Conservation (phyloP, 1,139 yeast species). For the Hyphopichia burtonii region DNA sequence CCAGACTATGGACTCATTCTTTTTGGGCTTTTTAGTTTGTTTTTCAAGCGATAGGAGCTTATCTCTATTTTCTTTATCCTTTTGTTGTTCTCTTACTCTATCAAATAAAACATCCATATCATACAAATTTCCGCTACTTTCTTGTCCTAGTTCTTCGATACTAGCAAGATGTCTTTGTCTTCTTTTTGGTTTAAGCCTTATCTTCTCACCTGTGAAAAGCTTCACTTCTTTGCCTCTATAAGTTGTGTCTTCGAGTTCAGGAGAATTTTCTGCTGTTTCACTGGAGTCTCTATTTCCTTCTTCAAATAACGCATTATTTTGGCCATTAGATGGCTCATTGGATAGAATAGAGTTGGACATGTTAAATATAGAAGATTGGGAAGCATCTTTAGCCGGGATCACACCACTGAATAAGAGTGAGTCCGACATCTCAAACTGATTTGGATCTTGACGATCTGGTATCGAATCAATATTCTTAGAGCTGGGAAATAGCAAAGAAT, state of each 20-base stretch:
- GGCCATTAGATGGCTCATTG: too few species aligned
- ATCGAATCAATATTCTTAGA: not conserved
- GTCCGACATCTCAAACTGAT: not conserved
- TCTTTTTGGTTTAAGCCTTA: constrained; percentile 18
- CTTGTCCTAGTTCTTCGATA: constrained; percentile 3
- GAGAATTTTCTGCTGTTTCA: not conserved
- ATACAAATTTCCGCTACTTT: constrained; percentile 13
- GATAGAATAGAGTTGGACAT: not conserved
- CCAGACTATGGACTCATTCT: constrained; percentile 42
- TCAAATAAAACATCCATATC: constrained; percentile 33
- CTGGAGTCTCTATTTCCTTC: too few species aligned
- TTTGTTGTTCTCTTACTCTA: constrained; percentile 17
- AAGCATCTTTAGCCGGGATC: not conserved
- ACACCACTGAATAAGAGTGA: not conserved
- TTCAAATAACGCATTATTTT: too few species aligned
- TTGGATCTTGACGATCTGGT: not conserved
- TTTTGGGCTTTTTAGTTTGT: not conserved
- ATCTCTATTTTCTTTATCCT: not conserved
- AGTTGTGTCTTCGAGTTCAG: not conserved
- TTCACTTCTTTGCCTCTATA: constrained; percentile 17
- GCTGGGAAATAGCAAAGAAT: not conserved
- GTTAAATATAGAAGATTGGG: not conserved
- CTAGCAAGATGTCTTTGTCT: constrained; percentile 3
- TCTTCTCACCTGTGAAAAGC: constrained; percentile 23
- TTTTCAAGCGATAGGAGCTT: not conserved